Evolutionary conservation across 2,329 filamentous ascomycete species (phyloP).

Genomic region (Cercospora beticola): DNA sequence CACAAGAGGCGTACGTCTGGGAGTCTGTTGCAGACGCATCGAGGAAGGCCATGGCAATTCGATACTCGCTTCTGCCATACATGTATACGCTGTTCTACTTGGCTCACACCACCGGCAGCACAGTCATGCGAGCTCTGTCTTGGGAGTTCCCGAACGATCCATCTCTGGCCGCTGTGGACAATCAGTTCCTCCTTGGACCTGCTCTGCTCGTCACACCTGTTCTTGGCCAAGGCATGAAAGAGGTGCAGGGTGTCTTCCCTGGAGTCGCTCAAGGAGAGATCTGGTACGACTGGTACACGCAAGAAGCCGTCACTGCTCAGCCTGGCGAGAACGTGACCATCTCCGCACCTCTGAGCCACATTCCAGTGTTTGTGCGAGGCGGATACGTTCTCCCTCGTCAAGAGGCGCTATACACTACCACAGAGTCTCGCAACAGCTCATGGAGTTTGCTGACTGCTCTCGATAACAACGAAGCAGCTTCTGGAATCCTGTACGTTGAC

Average conservation of each 20-base stretch:
- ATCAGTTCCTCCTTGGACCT: slow-evolving; percentile 69
- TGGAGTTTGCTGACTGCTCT: slow-evolving; percentile 69
- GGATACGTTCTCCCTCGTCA: slow-evolving; percentile 68
- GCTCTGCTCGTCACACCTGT: slow-evolving; percentile 67
- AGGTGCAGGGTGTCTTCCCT: slow-evolving; percentile 68
- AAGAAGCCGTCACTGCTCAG: slow-evolving; percentile 53
- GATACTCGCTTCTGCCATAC: slow-evolving; percentile 71
- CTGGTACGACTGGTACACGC: slow-evolving; percentile 83
- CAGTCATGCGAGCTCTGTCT: slow-evolving; percentile 69
- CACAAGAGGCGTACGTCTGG: slow-evolving; percentile 74
- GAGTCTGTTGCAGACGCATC: slow-evolving; percentile 62
- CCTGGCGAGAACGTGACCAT: slow-evolving; percentile 61
- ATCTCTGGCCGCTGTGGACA: slow-evolving; percentile 63
- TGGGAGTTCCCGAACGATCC: slow-evolving; percentile 76
- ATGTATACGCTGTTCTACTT: slow-evolving; percentile 72
- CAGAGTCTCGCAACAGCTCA: slow-evolving; percentile 60
- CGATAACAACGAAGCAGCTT: slow-evolving; percentile 54
- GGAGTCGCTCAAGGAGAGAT: slow-evolving; percentile 59
- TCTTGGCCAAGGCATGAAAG: slow-evolving; percentile 60
- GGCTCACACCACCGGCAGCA: slow-evolving; percentile 64
- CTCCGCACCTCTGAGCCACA: slow-evolving; percentile 63
- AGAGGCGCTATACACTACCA: slow-evolving; percentile 66
- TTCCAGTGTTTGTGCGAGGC: slow-evolving; percentile 70
- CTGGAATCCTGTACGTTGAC: slow-evolving; percentile 67
- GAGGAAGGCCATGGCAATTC: slow-evolving; percentile 66